These are phyloP conservation scores for Ilyonectria mors-panacis DNA, from an alignment of 2,329 filamentous ascomycete species.

Conservation along the genomic window DNA sequence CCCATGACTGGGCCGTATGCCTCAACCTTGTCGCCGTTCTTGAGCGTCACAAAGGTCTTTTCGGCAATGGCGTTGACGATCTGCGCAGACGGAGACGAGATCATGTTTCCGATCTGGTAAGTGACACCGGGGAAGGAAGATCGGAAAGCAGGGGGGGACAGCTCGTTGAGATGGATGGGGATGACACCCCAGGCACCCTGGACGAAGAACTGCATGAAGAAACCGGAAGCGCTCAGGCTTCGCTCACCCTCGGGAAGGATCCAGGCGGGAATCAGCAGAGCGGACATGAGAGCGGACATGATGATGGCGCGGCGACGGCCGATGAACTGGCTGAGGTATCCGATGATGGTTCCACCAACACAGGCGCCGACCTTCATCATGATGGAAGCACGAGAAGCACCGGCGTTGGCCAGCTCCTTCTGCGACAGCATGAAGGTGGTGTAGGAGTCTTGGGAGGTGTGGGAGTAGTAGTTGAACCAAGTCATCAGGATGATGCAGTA, in stretches of 20 bases:
- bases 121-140: constrained; percentile 80
- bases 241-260: constrained; percentile 74
- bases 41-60: constrained; percentile 67
- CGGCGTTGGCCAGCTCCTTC: constrained; percentile 76
- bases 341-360: constrained; percentile 80
- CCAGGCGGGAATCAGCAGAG: constrained; percentile 77
- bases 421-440: constrained; percentile 84
- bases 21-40: constrained; percentile 70
- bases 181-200: constrained; percentile 78
- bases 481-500: constrained; percentile 87
- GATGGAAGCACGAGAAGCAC: constrained; percentile 81
- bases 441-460: constrained; percentile 86
- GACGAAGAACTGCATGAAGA: constrained; percentile 79
- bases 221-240: constrained; percentile 74
- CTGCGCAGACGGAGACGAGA: constrained; percentile 79
- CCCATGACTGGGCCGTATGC: constrained; percentile 84
- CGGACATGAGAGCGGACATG: constrained; percentile 71
- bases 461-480: constrained; percentile 82
- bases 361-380: constrained; percentile 85
- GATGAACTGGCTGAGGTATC: constrained; percentile 82
- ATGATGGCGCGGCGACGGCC: constrained; percentile 81
- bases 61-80: constrained; percentile 84
- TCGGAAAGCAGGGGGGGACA: constrained; percentile 79
- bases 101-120: constrained; percentile 84
- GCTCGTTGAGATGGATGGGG: constrained; percentile 81